These are phyloP conservation scores for Xylaria curta DNA, from an alignment of 495 filamentous ascomycete genomes.

Conservation along the genomic window DNA sequence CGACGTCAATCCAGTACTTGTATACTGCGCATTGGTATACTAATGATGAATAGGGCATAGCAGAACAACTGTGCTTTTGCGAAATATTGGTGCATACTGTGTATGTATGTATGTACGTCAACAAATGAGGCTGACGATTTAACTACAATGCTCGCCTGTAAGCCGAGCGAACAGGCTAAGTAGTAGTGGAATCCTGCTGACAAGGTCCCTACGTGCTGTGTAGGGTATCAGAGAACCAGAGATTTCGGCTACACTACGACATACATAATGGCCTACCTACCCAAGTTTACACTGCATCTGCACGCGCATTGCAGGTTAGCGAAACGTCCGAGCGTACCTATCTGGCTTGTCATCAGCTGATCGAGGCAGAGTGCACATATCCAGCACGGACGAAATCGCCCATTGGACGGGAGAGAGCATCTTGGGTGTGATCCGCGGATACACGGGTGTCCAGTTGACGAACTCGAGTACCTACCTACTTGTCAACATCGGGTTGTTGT, in stretches of 20 bases:
- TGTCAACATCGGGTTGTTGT: not conserved
- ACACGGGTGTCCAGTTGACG: not conserved
- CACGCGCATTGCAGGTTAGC: constrained; percentile 6
- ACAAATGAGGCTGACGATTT: constrained; percentile 16
- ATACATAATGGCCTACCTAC: not conserved
- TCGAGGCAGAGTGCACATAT: not conserved
- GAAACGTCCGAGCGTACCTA: constrained; percentile 14
- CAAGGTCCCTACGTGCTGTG: not conserved
- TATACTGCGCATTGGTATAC: not conserved
- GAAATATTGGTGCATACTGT: constrained; percentile 3
- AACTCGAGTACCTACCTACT: not conserved
- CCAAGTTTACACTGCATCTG: not conserved
- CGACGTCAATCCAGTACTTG: not conserved
- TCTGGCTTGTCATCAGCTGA: constrained; percentile 6
- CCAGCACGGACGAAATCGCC: not conserved
- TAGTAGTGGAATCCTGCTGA: not conserved
- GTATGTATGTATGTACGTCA: constrained; percentile 17
- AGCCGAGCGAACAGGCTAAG: not conserved
- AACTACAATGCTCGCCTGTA: not conserved
- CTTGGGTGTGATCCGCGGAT: constrained; percentile 15
- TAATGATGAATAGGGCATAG: not conserved
- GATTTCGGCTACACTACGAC: not conserved
- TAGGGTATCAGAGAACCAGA: not conserved
- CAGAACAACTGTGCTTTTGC: not conserved
- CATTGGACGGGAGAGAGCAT: not conserved